Conservation (phyloP, 148 eudicot genomes). For the Rheum nobile region DNA sequence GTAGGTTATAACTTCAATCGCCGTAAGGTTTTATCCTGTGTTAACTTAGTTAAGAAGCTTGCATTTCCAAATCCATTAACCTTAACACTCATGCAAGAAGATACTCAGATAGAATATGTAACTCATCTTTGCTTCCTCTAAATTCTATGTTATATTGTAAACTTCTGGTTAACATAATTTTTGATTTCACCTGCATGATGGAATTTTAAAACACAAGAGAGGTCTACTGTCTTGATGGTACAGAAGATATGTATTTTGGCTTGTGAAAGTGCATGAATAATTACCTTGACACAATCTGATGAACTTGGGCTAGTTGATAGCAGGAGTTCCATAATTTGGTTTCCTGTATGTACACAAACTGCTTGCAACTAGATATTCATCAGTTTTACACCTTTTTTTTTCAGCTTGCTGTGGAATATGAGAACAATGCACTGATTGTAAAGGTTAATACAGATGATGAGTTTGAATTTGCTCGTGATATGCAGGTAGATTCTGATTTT, state of each 20-base stretch:
- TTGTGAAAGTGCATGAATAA: neutral
- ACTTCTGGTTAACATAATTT: neutral
- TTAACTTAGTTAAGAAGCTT: neutral
- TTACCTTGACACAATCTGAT: neutral
- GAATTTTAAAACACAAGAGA: neutral
- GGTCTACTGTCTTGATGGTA: neutral
- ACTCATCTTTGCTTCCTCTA: neutral
- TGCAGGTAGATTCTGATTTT: constrained; percentile 55
- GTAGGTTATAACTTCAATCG: no score
- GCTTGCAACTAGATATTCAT: neutral
- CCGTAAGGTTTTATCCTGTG: neutral
- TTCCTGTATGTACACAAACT: neutral
- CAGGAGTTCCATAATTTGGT: neutral
- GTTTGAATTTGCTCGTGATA: constrained; percentile 86
- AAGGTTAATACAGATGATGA: constrained; percentile 98
- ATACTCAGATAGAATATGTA: neutral
- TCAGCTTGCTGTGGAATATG: constrained; percentile 95
- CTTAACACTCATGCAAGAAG: neutral
- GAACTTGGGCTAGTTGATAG: neutral
- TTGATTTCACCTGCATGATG: neutral
- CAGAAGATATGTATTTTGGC: neutral
- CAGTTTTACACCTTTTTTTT: neutral
- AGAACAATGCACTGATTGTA: constrained; percentile 59
- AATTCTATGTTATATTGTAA: neutral
- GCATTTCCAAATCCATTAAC: neutral